Conservation (phyloP, 73 alveolate species). For the Tetrahymena elliotti region DNA sequence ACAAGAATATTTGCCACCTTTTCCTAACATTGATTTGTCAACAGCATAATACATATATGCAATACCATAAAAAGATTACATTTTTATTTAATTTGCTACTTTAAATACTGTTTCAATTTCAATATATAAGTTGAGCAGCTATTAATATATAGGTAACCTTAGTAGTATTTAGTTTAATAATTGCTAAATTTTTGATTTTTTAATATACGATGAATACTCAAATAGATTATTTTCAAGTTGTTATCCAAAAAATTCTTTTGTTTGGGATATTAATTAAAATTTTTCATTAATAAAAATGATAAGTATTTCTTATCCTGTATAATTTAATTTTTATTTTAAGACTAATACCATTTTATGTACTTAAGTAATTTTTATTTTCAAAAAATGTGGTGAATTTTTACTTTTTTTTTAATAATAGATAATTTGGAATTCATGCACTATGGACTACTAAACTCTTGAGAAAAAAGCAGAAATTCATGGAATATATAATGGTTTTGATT, state of each 20-base stretch:
- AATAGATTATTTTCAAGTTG: neutral
- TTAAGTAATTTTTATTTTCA: neutral
- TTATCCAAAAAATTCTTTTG: neutral
- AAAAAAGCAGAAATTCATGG: neutral
- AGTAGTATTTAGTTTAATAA: neutral
- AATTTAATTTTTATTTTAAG: neutral
- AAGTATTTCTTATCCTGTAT: neutral
- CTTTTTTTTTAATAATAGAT: neutral
- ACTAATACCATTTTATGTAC: neutral
- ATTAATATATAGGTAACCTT: neutral
- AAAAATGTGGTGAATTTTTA: neutral
- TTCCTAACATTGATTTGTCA: neutral
- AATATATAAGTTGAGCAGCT: neutral
- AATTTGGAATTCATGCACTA: neutral
- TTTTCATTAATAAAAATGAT: neutral
- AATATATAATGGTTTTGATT: neutral
- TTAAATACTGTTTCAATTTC: neutral
- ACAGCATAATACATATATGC: neutral
- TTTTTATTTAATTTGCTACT: neutral
- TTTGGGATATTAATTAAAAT: neutral
- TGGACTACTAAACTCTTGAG: neutral
- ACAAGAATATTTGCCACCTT: neutral
- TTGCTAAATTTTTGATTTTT: neutral
- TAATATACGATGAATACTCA: neutral
- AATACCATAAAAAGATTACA: neutral